Evolutionary conservation across 164 flowering plant species (phyloP).

Genomic region (Annona cherimola): DNA sequence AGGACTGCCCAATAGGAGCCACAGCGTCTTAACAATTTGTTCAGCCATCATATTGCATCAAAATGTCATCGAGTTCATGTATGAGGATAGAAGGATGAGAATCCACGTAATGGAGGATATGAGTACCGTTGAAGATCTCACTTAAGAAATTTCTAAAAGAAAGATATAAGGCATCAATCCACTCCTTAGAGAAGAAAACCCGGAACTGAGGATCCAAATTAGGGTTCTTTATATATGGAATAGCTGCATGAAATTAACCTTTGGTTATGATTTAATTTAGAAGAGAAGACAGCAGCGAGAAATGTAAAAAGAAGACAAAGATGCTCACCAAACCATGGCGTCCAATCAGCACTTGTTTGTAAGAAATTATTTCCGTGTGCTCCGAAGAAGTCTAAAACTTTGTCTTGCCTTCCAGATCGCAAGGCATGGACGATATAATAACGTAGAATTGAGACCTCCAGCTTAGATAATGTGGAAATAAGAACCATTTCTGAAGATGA

Average conservation of each 20-base stretch:
- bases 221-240: slow-evolving; percentile 78
- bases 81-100: background rate
- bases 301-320: background rate
- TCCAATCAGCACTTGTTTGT: slow-evolving; percentile 63
- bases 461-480: slow-evolving; percentile 44
- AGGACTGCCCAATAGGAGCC: background rate
- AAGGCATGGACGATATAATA: slow-evolving; percentile 66
- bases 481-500: slow-evolving; percentile 39
- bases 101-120: slow-evolving; percentile 57
- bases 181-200: slow-evolving; percentile 76
- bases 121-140: slow-evolving; percentile 71
- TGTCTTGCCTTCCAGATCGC: slow-evolving; percentile 56
- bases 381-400: slow-evolving; percentile 64
- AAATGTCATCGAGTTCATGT: background rate
- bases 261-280: background rate
- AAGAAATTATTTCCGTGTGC: slow-evolving; percentile 56
- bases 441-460: slow-evolving; percentile 68
- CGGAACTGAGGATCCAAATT: slow-evolving; percentile 72
- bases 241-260: slow-evolving; percentile 44
- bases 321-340: slow-evolving; percentile 80
- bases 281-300: background rate
- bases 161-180: slow-evolving; percentile 71
- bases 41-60: background rate
- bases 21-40: background rate
- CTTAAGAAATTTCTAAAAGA: slow-evolving; percentile 79